A percentile compares a stretch with the other conserved stretches of the same genome.
Evolutionary conservation across 139 green algal species (phyloP).

Genomic region (Asterochloris erici): DNA sequence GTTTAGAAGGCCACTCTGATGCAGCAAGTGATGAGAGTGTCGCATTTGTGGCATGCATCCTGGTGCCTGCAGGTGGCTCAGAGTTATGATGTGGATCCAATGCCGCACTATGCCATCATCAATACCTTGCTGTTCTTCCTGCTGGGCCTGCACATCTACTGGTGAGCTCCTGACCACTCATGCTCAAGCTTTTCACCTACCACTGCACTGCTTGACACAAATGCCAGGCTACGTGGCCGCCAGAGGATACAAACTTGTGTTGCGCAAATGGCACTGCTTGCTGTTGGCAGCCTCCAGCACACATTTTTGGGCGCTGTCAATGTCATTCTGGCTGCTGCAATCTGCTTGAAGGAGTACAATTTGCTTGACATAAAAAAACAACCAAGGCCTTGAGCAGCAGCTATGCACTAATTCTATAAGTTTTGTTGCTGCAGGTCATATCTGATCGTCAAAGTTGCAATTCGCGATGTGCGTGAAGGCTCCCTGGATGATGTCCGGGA

Average conservation of each 20-base stretch:
- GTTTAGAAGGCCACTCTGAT: too few relatives aligned
- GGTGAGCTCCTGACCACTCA: conserved; percentile 33
- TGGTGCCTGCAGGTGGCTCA: conserved; percentile 25
- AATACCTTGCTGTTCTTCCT: conserved; percentile 74
- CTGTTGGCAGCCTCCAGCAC: not conserved
- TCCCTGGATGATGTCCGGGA: conserved; percentile 59
- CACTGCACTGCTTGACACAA: not conserved
- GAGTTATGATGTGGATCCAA: conserved; percentile 51
- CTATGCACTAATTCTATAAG: not conserved
- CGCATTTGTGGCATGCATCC: not conserved
- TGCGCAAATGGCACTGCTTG: not conserved
- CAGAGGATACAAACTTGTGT: not conserved
- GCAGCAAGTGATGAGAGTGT: too few relatives aligned
- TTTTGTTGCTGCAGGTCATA: conserved; percentile 40
- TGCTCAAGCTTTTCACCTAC: not conserved
- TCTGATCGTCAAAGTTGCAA: conserved; percentile 58
- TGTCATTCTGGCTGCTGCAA: not conserved
- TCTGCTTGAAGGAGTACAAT: not conserved
- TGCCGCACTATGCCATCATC: conserved; percentile 79
- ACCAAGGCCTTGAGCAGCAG: not conserved
- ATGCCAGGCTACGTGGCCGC: not conserved
- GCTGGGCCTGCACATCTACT: conserved; percentile 81
- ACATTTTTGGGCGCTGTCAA: not conserved
- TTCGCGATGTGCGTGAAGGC: conserved; percentile 39
- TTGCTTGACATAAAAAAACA: not conserved